Conservation (phyloP, 176 grass and related monocot genomes). For the sorghum (Sorghum bicolor) region DNA sequence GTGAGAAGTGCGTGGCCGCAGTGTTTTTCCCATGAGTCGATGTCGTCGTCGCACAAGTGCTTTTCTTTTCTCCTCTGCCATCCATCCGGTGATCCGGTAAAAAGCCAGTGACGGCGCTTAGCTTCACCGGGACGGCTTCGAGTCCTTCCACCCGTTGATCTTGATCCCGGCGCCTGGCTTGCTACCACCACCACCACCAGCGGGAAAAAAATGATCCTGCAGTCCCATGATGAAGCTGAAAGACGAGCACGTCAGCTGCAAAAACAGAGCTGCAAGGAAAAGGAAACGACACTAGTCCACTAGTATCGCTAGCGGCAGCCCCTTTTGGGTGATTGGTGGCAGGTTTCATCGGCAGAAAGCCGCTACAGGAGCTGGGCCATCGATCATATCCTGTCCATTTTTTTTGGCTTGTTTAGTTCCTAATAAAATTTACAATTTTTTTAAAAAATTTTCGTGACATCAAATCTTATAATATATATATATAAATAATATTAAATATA, state of each 20-base stretch:
- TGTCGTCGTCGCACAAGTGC: background rate
- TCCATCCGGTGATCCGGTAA: background rate
- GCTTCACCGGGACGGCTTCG: background rate
- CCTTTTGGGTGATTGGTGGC: constrained; percentile 18
- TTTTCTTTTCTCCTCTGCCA: background rate
- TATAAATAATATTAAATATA: too few species aligned
- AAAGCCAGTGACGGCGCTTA: constrained; percentile 22
- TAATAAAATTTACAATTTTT: too few species aligned
- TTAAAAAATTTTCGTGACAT: too few species aligned
- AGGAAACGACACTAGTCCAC: background rate
- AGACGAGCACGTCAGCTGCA: background rate
- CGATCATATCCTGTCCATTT: too few species aligned
- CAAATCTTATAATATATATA: too few species aligned
- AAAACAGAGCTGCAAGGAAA: background rate
- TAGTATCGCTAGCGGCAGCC: background rate
- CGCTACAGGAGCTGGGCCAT: background rate
- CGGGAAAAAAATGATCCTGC: background rate
- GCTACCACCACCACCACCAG: too few species aligned
- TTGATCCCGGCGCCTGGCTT: background rate
- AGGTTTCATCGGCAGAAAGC: constrained; percentile 30
- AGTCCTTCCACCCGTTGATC: background rate
- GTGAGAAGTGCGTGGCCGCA: background rate
- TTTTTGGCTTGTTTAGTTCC: too few species aligned
- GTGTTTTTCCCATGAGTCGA: background rate
- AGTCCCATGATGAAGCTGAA: background rate